phyloP scores from a whole-genome alignment of 768 basidiomycete species.

The Mycena amicta region DNA sequence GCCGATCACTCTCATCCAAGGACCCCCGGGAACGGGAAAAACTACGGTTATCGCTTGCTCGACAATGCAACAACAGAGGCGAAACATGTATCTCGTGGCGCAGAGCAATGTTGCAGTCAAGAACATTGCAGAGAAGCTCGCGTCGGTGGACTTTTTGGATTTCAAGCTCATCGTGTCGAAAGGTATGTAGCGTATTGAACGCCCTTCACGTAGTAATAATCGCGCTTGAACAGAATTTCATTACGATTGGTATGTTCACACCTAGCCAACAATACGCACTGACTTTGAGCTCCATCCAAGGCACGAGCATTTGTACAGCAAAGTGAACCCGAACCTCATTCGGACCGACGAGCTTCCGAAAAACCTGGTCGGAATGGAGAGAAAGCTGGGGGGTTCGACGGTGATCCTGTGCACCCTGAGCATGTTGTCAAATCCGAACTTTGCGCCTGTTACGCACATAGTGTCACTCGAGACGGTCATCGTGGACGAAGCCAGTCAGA shows the following conservation, averaged over 20 bases:
- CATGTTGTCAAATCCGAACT: slow-evolving; percentile 53
- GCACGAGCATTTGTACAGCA: slow-evolving; percentile 72
- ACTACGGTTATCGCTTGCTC: slow-evolving; percentile 62
- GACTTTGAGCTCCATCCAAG: too few relatives aligned
- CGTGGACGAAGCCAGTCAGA: slow-evolving; percentile 56
- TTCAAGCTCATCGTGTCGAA: slow-evolving; percentile 67
- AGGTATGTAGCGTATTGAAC: too few relatives aligned
- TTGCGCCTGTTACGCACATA: slow-evolving; percentile 27
- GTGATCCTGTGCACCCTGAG: slow-evolving; percentile 70
- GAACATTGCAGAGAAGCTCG: slow-evolving; percentile 76
- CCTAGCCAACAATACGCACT: too few relatives aligned
- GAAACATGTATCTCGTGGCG: slow-evolving; percentile 65
- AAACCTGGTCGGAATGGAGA: slow-evolving; percentile 24
- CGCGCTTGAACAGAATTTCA: slow-evolving; percentile 51
- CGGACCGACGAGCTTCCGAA: slow-evolving; percentile 38
- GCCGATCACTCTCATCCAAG: slow-evolving; percentile 42
- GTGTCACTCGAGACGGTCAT: slow-evolving; percentile 45
- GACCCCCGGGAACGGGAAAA: slow-evolving; percentile 68
- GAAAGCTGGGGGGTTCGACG: slow-evolving; percentile 39
- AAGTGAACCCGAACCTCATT: slow-evolving; percentile 51
- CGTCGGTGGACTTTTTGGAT: slow-evolving; percentile 42
- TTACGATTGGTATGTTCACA: slow-evolving; percentile 62
- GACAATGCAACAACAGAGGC: slow-evolving; percentile 32
- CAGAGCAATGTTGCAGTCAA: slow-evolving; percentile 82
- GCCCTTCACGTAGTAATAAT: too few relatives aligned